Evolutionary conservation across 2,329 filamentous ascomycete genomes (phyloP).

Genomic region (Alternaria tenuissima): DNA sequence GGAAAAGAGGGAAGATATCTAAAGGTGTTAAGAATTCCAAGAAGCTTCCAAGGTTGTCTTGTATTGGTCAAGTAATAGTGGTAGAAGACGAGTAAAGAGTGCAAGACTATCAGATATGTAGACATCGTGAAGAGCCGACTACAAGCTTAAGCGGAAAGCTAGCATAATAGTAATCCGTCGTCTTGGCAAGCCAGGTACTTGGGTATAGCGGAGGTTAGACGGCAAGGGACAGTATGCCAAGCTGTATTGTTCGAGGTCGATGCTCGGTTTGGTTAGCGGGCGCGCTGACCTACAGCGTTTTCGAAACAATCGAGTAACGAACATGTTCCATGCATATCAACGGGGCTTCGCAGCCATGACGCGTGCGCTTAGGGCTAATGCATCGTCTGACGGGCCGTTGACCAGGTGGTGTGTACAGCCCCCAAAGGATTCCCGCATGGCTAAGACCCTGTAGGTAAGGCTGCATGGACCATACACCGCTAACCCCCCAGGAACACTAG

Average conservation of each 20-base stretch:
- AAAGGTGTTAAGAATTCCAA: neutral
- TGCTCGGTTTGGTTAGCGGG: conserved; percentile 25
- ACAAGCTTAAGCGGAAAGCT: conserved; percentile 16
- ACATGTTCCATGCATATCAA: conserved; percentile 33
- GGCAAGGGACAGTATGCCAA: conserved; percentile 14
- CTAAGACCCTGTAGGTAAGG: conserved; percentile 33
- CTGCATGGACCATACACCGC: conserved; percentile 40
- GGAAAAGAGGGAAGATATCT: neutral
- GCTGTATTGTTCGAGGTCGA: conserved; percentile 9
- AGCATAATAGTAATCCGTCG: conserved; percentile 8
- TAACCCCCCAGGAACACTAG: conserved; percentile 27
- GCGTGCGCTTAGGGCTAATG: conserved; percentile 27
- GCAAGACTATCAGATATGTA: conserved; percentile 4
- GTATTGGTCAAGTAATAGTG: neutral
- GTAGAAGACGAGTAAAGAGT: neutral
- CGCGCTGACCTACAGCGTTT: conserved; percentile 23
- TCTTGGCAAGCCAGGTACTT: conserved; percentile 17
- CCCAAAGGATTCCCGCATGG: conserved; percentile 22
- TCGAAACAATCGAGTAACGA: conserved; percentile 20
- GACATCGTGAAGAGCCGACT: conserved; percentile 7
- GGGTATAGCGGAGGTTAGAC: conserved; percentile 13
- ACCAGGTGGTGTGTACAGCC: conserved; percentile 26
- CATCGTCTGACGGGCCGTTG: conserved; percentile 28
- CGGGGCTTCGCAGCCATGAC: conserved; percentile 34
- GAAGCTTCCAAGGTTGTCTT: neutral